Percentiles rank a stretch among this genome's conserved stretches.
Conservation (phyloP, 2,329 filamentous ascomycete genomes). For the Colletotrichum simmondsii region DNA sequence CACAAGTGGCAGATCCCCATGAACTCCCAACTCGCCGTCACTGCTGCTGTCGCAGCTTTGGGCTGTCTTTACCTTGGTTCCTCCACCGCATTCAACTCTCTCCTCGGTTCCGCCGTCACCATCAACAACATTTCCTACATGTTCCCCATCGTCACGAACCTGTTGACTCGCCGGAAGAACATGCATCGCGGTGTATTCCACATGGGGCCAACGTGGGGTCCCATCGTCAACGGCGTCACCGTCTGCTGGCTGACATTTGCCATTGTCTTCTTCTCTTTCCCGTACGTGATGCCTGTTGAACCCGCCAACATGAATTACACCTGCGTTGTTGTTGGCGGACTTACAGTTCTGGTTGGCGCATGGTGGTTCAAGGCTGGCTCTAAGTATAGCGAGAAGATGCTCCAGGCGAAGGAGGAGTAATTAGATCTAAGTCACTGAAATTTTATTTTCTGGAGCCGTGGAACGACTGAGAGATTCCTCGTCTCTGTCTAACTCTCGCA, state of each 20-base stretch:
- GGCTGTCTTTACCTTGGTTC: constrained; percentile 56
- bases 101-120: constrained; percentile 50
- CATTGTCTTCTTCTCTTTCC: constrained; percentile 57
- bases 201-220: constrained; percentile 45
- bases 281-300: constrained; percentile 51
- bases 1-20: constrained; percentile 48
- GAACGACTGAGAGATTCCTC: background rate
- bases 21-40: constrained; percentile 48
- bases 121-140: constrained; percentile 58
- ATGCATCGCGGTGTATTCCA: constrained; percentile 53
- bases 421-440: background rate
- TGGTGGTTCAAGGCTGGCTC: constrained; percentile 57
- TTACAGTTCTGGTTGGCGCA: constrained; percentile 46
- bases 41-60: constrained; percentile 47
- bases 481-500: background rate
- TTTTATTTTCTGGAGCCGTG: background rate
- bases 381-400: constrained; percentile 50
- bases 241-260: constrained; percentile 52
- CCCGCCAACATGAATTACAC: constrained; percentile 60
- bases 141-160: constrained; percentile 56
- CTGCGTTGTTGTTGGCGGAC: constrained; percentile 55
- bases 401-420: constrained; percentile 45
- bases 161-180: constrained; percentile 50
- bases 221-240: constrained; percentile 48
- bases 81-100: constrained; percentile 56